A percentile compares a stretch with the other conserved stretches of the same genome.
Conservation (phyloP, 208 protist species). For the Lotmaria passim region DNA sequence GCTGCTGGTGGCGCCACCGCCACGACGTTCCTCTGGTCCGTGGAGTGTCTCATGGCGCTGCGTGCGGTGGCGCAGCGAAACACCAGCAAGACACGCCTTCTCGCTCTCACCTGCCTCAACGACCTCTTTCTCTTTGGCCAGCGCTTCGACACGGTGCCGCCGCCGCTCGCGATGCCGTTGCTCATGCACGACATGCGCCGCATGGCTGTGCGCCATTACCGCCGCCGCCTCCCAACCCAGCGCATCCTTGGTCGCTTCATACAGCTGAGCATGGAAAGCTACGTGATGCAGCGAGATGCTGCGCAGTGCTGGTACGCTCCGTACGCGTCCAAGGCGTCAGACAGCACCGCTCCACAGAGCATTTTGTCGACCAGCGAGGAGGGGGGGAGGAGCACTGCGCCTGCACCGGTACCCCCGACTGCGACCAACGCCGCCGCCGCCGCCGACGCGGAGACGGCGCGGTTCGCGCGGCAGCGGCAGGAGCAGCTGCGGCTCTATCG, state of each 20-base stretch:
- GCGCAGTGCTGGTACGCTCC: slow-evolving; percentile 53
- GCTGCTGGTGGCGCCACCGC: not conserved
- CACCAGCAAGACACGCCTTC: slow-evolving; percentile 74
- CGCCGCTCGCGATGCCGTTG: slow-evolving; percentile 33
- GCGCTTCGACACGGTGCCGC: slow-evolving; percentile 40
- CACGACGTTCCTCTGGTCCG: slow-evolving; percentile 36
- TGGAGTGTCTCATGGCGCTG: slow-evolving; percentile 61
- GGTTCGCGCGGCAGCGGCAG: slow-evolving; percentile 62
- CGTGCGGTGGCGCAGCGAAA: slow-evolving; percentile 47
- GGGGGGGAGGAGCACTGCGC: no score
- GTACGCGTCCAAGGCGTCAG: not conserved
- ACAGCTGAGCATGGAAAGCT: slow-evolving; percentile 75
- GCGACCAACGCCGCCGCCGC: slow-evolving; percentile 1
- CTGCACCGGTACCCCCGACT: not conserved
- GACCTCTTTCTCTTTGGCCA: slow-evolving; percentile 64
- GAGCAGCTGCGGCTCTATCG: slow-evolving; percentile 76
- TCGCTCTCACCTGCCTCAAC: slow-evolving; percentile 74
- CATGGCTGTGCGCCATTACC: slow-evolving; percentile 79
- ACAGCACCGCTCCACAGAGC: not conserved
- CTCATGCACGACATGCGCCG: slow-evolving; percentile 43
- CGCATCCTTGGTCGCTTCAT: slow-evolving; percentile 66
- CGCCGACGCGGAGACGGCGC: slow-evolving; percentile 32
- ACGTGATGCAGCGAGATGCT: slow-evolving; percentile 67
- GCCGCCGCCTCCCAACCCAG: slow-evolving; percentile 39
- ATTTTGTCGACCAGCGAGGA: no score